These are phyloP conservation scores for Myxozyma neglecta DNA, from an alignment of 805 yeast species.

Conservation along the genomic window DNA sequence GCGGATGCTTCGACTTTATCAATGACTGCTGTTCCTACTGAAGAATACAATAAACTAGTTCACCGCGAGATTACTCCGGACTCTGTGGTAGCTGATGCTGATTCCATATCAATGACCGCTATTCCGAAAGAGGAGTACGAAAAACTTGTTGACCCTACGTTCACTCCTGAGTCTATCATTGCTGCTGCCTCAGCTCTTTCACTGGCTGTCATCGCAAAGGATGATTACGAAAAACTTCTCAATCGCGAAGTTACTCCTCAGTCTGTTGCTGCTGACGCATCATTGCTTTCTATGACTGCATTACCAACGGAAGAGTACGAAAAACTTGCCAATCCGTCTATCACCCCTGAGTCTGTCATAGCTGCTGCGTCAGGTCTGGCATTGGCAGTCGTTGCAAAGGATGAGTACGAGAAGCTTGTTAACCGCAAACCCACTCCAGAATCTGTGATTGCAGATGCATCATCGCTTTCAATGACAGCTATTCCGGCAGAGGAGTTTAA, in stretches of 20 bases:
- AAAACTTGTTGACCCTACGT: neutral
- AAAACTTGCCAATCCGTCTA: neutral
- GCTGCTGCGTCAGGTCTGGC: constrained; percentile 6
- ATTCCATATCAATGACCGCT: constrained; percentile 6
- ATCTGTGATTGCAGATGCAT: constrained; percentile 12
- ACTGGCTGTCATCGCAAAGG: constrained; percentile 8
- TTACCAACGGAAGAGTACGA: constrained; percentile 2
- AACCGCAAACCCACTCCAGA: constrained; percentile 8
- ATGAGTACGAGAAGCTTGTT: neutral
- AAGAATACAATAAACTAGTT: constrained; percentile 7
- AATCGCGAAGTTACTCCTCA: constrained; percentile 11
- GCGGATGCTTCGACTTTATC: constrained; percentile 26
- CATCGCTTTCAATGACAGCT: constrained; percentile 14
- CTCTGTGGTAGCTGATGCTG: constrained; percentile 12
- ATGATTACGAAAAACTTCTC: constrained; percentile 23
- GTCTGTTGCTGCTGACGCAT: constrained; percentile 6
- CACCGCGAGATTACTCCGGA: constrained; percentile 1
- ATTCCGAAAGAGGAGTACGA: constrained; percentile 30
- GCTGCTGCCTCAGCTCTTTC: constrained; percentile 25
- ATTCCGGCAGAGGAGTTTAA: constrained; percentile 35
- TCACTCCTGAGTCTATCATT: constrained; percentile 5
- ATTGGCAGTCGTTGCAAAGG: neutral
- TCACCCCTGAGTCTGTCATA: constrained; percentile 1
- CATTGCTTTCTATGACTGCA: neutral
- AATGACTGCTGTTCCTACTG: constrained; percentile 29